Evolutionary conservation across 768 basidiomycete species (phyloP), one percentile per base, ranked within the genome.

Genomic region (Xanthoconium stramineum): DNA sequence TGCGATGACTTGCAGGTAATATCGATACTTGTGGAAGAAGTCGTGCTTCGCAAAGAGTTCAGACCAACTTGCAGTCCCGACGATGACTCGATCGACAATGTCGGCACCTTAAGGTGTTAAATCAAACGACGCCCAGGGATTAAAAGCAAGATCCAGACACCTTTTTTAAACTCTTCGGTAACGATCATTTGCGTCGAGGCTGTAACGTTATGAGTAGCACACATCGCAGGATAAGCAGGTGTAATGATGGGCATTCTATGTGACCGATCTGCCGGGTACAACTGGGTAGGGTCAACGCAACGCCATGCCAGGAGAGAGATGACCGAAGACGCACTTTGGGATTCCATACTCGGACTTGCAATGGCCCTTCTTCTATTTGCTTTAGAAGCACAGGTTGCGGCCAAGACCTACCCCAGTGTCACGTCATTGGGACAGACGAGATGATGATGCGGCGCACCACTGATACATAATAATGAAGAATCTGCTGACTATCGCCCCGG

Each of bases 211-310:
- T 99, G 97, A 17, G 97, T 99, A 28, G 96, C 85, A 71, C 96
- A 98, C 96, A 99, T 99, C 7, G 96, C 88, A 45, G 97, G 97
- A 73, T 98, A 99, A 12, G 97, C 95, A 4, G 97, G 97, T 2
- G 97, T 99, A 64, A 99, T 98, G 66, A 99, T 98, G 13, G 97
- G 97, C 97, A 98, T 98, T 61, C 93, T 83, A 74, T 99, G 97
- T n/a, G 91, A 83, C 55, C 91, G 81, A 72, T 98, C 94, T 57
- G 84, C 84, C 6, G 94, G 94, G 71, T 96, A 98, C 52, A 97
- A 72, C 90, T 95, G 56, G 20, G 38, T n/a, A 48, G 13, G 19
- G 44, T 67, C 10, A 66, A 50, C 17, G 13, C 20, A 13, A 7
- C 3, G 19, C 29, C 8, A 0, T 13, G 24, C 30, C n/a, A 1